phyloP scores from a whole-genome alignment of 768 basidiomycete genomes.

The Termitomyces titanicus region DNA sequence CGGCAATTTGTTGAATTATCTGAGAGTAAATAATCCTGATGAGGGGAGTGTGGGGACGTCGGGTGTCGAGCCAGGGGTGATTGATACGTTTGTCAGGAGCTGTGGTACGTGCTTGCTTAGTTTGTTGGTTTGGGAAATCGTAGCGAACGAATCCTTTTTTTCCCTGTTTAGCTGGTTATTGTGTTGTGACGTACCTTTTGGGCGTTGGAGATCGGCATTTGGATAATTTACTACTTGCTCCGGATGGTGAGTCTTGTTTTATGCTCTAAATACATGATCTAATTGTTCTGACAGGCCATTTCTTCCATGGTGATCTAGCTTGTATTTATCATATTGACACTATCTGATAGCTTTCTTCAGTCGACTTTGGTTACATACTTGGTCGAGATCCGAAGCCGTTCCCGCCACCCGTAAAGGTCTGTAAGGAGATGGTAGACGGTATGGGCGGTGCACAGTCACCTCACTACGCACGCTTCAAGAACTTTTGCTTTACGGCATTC shows the following conservation, averaged over 20 bases:
- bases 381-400: conserved; percentile 97
- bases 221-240: conserved; percentile 89
- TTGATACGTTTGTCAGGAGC: conserved; percentile 95
- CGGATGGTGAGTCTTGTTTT: conserved; percentile 62
- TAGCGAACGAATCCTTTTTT: background rate
- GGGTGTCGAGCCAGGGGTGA: conserved; percentile 90
- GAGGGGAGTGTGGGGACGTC: conserved; percentile 93
- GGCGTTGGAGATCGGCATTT: conserved; percentile 97
- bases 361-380: conserved; percentile 98
- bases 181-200: conserved; percentile 92
- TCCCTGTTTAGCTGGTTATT: conserved; percentile 81
- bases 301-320: conserved; percentile 77
- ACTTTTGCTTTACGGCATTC: conserved; percentile 97
- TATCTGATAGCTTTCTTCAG: conserved; percentile 35
- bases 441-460: conserved; percentile 97
- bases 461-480: conserved; percentile 97
- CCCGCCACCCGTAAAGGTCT: conserved; percentile 96
- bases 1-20: conserved; percentile 82
- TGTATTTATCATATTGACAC: conserved; percentile 5
- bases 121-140: background rate
- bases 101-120: conserved; percentile 63
- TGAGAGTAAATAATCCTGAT: conserved; percentile 84
- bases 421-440: conserved; percentile 99
- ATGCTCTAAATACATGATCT: background rate
- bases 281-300: conserved; percentile 56